A percentile compares a stretch with the other conserved stretches of the same genome.
Evolutionary conservation across 2,329 filamentous ascomycete genomes (phyloP).

Genomic region (Fusarium caatingaense): DNA sequence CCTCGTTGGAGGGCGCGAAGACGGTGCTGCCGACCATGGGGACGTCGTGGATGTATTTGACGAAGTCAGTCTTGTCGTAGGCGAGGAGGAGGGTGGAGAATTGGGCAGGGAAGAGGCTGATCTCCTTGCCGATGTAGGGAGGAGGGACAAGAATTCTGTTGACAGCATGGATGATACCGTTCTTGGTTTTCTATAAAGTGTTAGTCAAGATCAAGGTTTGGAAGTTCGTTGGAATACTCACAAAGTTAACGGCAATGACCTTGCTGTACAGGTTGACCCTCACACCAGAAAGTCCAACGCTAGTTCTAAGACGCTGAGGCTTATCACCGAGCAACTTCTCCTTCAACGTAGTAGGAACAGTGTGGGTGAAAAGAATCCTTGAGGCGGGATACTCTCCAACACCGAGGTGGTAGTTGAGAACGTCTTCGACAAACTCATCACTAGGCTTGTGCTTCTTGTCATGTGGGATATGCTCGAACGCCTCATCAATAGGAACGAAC

Average conservation of each 20-base stretch:
- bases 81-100: slow-evolving; percentile 85
- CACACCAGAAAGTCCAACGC: slow-evolving; percentile 71
- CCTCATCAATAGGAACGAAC: slow-evolving; percentile 82
- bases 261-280: slow-evolving; percentile 82
- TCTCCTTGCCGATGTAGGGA: slow-evolving; percentile 63
- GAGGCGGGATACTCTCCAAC: slow-evolving; percentile 73
- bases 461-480: slow-evolving; percentile 73
- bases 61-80: slow-evolving; percentile 78
- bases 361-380: slow-evolving; percentile 75
- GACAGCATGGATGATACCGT: slow-evolving; percentile 84
- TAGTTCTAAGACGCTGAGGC: slow-evolving; percentile 78
- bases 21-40: slow-evolving; percentile 74
- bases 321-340: slow-evolving; percentile 70
- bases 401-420: slow-evolving; percentile 81
- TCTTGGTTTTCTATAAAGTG: slow-evolving; percentile 69
- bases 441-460: slow-evolving; percentile 66
- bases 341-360: slow-evolving; percentile 75
- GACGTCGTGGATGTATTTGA: slow-evolving; percentile 67
- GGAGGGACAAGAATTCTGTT: slow-evolving; percentile 82
- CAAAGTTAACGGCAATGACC: slow-evolving; percentile 76
- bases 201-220: background rate
- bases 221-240: slow-evolving; percentile 52
- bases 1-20: slow-evolving; percentile 83
- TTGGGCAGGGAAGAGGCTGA: slow-evolving; percentile 75
- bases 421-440: slow-evolving; percentile 75